Conservation (phyloP, 192 early-diverging fungal species). For the Umbelopsis isabellina region DNA sequence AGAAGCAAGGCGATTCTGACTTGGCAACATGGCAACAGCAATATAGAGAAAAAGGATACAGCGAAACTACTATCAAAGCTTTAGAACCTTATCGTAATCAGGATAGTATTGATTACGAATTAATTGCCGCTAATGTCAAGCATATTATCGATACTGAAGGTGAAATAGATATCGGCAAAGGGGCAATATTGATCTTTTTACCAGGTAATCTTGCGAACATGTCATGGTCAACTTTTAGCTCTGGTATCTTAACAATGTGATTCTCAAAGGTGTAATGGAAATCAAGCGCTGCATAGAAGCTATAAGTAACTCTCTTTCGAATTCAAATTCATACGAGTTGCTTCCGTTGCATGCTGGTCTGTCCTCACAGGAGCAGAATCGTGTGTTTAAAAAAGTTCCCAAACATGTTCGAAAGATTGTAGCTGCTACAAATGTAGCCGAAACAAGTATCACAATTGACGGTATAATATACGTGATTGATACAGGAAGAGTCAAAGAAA, state of each 20-base stretch:
- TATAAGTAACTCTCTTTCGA: constrained; percentile 30
- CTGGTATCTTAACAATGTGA: neutral
- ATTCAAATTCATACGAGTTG: constrained; percentile 27
- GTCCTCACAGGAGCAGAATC: constrained; percentile 67
- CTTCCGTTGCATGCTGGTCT: constrained; percentile 66
- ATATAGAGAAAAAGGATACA: constrained; percentile 42
- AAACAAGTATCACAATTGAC: constrained; percentile 85
- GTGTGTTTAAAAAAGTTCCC: constrained; percentile 62
- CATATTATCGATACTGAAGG: constrained; percentile 60
- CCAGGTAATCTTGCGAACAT: constrained; percentile 47
- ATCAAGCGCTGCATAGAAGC: constrained; percentile 71
- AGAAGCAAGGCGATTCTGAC: constrained; percentile 38
- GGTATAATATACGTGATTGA: constrained; percentile 76
- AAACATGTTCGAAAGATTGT: constrained; percentile 69
- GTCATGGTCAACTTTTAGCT: neutral
- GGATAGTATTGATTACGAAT: constrained; percentile 64
- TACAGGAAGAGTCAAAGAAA: constrained; percentile 68
- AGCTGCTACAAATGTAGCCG: constrained; percentile 79
- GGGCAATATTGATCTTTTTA: constrained; percentile 71
- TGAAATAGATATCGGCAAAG: constrained; percentile 43
- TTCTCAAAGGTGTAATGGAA: constrained; percentile 59
- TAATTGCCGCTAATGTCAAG: constrained; percentile 60
- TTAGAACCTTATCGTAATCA: constrained; percentile 41
- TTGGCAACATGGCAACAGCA: constrained; percentile 48
- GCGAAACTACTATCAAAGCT: constrained; percentile 41